Base-by-base conservation (phyloP, 805 yeast genomes). In the Ogataea pignaliae region DNA sequence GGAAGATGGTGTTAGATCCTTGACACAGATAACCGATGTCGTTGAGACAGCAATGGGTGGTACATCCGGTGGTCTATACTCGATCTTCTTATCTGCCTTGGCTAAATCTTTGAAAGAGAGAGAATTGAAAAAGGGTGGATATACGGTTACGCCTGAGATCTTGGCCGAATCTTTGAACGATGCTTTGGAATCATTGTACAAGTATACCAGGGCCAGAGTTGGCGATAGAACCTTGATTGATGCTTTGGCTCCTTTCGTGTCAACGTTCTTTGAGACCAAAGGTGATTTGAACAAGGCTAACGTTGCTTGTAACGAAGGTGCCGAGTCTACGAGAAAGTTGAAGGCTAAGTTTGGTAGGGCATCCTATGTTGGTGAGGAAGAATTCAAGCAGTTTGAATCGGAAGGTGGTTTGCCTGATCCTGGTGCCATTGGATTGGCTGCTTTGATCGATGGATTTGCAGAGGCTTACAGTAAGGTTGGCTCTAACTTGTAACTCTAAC, bases 21-120 rank as follows among this genome's bases (percentile, higher is more conserved):
- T 87, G 37, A 71, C 81, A n/a, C 78, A 78, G 52, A 74, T 90
- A 39, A 86, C 97, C 3, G 95, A 88, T 44, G 64, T 85, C 16
- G 88, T 90, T 31, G 97, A 90, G 61, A 59, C 65, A 18, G 80
- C 79, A n/a, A 91, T 91, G 97, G 98, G 97, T 42, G 98, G 98
- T 40, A 91, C 98, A 0, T 86, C 95, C 1, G 98, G 98, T 42
- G 97, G 97, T 1, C 65, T 90, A 33, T 90, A 90, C 64, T 85
- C 96, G 3, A 91, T 90, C 44, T 87, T 72, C 65, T 70, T 91
- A 48, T 79, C 95, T 31, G 88, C 95, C 1, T 73, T 90, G 47
- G 84, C 87, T 1, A 69, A 73, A 46, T 56, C 71, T 38, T 57
- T 78, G 39, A 69, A 70, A 47, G 70, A 74, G 32, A 75, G 76